These are phyloP conservation scores for Leucogyrophana mollusca DNA, from an alignment of 768 basidiomycete species.

Conservation along the genomic window DNA sequence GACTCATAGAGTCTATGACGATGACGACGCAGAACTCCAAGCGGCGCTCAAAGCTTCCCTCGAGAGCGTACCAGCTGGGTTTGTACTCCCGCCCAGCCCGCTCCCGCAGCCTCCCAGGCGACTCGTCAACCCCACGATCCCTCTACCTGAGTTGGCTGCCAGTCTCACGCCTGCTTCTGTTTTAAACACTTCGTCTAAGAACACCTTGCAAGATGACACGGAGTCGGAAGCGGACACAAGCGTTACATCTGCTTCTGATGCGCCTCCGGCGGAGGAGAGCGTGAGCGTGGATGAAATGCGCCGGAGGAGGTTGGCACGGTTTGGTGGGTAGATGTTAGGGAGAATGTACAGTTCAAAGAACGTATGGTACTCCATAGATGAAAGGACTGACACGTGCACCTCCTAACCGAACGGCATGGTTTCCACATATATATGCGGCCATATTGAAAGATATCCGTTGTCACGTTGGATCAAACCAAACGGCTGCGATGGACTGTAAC, in stretches of 20 bases:
- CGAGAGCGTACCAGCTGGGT: conserved; percentile 58
- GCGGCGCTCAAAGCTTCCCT: conserved; percentile 85
- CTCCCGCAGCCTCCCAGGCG: conserved; percentile 14
- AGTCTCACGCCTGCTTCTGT: conserved; percentile 9
- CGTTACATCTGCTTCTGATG: conserved; percentile 19
- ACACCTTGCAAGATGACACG: conserved; percentile 30
- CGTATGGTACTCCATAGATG: no score
- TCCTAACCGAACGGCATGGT: no score
- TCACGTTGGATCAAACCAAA: no score
- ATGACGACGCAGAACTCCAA: conserved; percentile 85
- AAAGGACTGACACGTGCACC: no score
- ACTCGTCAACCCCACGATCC: conserved; percentile 10
- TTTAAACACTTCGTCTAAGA: conserved; percentile 7
- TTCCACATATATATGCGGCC: no score
- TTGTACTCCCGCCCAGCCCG: conserved; percentile 31
- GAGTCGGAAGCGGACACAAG: conserved; percentile 38
- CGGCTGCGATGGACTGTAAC: no score
- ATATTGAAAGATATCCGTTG: no score
- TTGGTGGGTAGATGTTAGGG: conserved; percentile 47
- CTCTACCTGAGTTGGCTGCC: conserved; percentile 10
- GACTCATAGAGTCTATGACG: conserved; percentile 63
- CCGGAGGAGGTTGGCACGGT: conserved; percentile 59
- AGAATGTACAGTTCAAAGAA: no score
- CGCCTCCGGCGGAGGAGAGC: conserved; percentile 24
- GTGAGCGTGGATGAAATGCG: conserved; percentile 68